Evolutionary conservation across 2,329 filamentous ascomycete species (phyloP).

Genomic region (Talaromyces verruculosus): DNA sequence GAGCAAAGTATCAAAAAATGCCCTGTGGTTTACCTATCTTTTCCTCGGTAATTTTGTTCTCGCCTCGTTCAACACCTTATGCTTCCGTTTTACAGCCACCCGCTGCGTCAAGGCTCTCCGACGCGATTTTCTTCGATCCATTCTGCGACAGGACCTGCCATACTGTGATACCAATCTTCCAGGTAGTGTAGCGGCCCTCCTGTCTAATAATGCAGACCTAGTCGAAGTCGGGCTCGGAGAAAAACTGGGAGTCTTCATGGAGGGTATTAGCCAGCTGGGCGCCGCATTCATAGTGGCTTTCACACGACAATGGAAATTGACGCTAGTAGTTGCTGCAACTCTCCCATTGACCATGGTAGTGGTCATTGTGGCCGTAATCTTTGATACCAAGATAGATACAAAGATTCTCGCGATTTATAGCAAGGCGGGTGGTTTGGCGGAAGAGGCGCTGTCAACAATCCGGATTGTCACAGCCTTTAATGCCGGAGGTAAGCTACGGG

Average conservation of each 20-base stretch:
- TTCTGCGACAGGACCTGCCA: neutral
- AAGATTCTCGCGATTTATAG: neutral
- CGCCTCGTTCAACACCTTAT: neutral
- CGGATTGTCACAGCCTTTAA: neutral
- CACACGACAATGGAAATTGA: neutral
- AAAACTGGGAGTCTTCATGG: neutral
- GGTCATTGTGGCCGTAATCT: neutral
- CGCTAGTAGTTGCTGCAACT: neutral
- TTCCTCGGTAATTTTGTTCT: neutral
- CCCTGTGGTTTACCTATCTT: neutral
- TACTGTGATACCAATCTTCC: neutral
- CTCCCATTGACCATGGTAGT: neutral
- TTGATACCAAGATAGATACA: neutral
- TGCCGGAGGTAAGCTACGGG: neutral
- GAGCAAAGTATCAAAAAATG: neutral
- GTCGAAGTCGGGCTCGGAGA: neutral
- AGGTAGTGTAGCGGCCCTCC: neutral
- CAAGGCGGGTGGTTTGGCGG: neutral
- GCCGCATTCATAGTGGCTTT: slow-evolving; percentile 1
- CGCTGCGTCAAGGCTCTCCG: neutral
- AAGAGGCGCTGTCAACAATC: neutral
- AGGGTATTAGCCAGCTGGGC: neutral
- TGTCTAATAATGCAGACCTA: neutral
- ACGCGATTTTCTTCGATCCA: neutral
- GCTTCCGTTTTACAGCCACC: neutral